Base-by-base conservation (phyloP, 2,329 filamentous ascomycete species). In the Bipolaris gigantea region DNA sequence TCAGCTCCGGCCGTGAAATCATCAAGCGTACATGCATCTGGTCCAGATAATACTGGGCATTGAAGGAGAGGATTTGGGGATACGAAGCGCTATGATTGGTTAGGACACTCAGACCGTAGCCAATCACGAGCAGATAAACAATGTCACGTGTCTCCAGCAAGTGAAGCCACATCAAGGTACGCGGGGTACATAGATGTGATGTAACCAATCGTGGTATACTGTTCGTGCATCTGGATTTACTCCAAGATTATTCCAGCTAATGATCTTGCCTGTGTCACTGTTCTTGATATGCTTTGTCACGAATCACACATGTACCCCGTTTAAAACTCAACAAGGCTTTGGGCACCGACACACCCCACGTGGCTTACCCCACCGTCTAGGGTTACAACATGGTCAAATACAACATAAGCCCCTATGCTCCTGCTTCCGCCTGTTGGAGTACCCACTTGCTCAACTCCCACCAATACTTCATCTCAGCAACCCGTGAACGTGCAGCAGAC, bases 131-230 rank as follows among this genome's bases (percentile, higher is more conserved):
- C 18, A 0, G 16, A 16, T n/a, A 13, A n/a, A 21, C 21, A 19
- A 54, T 41, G 51, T 50, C 51, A 50, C 41, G 46, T 10, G 39
- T 39, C 41, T 18, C 39, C 50, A 39, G 42, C 11, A 21, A 30
- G n/a, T 9, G 36, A 18, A 5, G 15, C 42, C 35, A 47, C 48
- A 33, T 38, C 34, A 23, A 16, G 34, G 36, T 16, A 23, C 18
- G 21, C 18, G 13, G 19, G n/a, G 19, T 15, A n/a, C 38, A 7
- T 15, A 25, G 38, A 13, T 44, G 25, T 44, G 49, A 27, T 48
- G 34, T 23, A 40, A 16, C 48, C 32, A 21, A 56, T 16, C 48
- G 42, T 39, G 56, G 53, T 40, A 35, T 34, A 18, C 56, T 56
- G 2, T 30, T 42, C 27, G 25, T 43, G 10, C 46, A 54, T 25